A percentile compares a stretch with the other conserved stretches of the same genome.
phyloP scores from a whole-genome alignment of 306 rosid species.

The Corylus avellana region DNA sequence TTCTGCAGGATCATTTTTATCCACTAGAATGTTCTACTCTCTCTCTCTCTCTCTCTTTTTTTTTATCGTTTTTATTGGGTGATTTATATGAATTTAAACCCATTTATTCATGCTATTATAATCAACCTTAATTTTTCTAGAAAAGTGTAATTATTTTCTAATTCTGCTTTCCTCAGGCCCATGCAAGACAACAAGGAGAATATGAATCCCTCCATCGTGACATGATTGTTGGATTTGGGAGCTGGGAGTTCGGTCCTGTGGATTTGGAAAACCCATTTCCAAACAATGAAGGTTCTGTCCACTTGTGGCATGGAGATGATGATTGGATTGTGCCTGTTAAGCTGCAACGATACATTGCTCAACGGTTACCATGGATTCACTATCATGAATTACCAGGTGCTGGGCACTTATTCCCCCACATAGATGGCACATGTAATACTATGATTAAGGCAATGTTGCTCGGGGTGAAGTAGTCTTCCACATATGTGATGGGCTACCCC shows the following conservation, averaged over 20 bases:
- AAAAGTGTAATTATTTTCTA: not conserved
- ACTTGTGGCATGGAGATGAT: conserved; percentile 89
- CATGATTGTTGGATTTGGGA: conserved; percentile 63
- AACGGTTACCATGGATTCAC: conserved; percentile 75
- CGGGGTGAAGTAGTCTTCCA: conserved; percentile 36
- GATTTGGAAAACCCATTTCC: conserved; percentile 79
- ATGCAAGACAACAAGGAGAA: conserved; percentile 70
- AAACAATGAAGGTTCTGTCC: conserved; percentile 64
- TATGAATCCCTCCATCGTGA: conserved; percentile 64
- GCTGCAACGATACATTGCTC: conserved; percentile 56
- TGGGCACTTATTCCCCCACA: conserved; percentile 62
- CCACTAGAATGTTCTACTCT: not conserved
- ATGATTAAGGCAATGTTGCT: conserved; percentile 50
- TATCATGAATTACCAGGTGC: conserved; percentile 80
- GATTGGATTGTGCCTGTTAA: conserved; percentile 61
- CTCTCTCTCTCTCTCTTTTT: not conserved
- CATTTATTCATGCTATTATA: not conserved
- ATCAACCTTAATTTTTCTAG: not conserved
- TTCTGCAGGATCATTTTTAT: not conserved
- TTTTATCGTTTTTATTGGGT: not conserved
- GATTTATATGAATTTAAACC: not conserved
- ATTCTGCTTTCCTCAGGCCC: conserved; percentile 46
- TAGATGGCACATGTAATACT: conserved; percentile 52
- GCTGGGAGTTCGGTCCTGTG: conserved; percentile 78
- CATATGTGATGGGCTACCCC: conserved; percentile 12